These are phyloP conservation scores for Spizellomyces punctatus DNA, from an alignment of 192 early-diverging fungal genomes.

Conservation along the genomic window DNA sequence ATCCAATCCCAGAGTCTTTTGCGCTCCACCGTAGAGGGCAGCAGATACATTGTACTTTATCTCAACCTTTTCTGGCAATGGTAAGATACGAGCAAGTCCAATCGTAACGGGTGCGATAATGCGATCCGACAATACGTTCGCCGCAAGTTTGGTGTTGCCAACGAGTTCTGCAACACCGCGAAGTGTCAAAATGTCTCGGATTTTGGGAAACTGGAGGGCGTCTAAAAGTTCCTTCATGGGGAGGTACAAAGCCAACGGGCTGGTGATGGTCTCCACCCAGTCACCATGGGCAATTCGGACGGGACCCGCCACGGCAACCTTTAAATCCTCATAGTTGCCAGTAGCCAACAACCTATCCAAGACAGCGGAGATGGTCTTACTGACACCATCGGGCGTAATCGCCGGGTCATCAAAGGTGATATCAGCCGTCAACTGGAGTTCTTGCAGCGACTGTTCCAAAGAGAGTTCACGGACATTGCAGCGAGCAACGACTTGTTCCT, in stretches of 20 bases:
- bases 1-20: conserved; percentile 27
- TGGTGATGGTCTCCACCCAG: conserved; percentile 37
- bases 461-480: conserved; percentile 28
- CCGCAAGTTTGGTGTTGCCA: conserved; percentile 20
- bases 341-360: conserved; percentile 22
- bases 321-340: conserved; percentile 23
- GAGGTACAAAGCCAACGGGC: conserved; percentile 31
- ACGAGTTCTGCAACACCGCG: conserved; percentile 15
- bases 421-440: conserved; percentile 34
- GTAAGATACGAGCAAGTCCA: conserved; percentile 25
- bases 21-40: conserved; percentile 32
- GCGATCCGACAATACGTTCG: conserved; percentile 17
- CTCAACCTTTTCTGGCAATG: conserved; percentile 34
- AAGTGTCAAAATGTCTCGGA: conserved; percentile 19
- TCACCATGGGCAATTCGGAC: conserved; percentile 25
- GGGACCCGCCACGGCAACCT: conserved; percentile 36
- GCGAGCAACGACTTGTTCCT: conserved; percentile 28
- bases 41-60: conserved; percentile 38
- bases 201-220: conserved; percentile 6
- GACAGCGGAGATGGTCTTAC: conserved; percentile 30
- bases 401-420: conserved; percentile 31
- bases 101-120: conserved; percentile 25
- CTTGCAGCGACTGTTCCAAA: conserved; percentile 32
- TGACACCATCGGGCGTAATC: conserved; percentile 25
- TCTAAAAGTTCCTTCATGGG: conserved; percentile 17